phyloP scores from a whole-genome alignment of 1,284 basidiomycete genomes.

The Apiotrichum montevideense region DNA sequence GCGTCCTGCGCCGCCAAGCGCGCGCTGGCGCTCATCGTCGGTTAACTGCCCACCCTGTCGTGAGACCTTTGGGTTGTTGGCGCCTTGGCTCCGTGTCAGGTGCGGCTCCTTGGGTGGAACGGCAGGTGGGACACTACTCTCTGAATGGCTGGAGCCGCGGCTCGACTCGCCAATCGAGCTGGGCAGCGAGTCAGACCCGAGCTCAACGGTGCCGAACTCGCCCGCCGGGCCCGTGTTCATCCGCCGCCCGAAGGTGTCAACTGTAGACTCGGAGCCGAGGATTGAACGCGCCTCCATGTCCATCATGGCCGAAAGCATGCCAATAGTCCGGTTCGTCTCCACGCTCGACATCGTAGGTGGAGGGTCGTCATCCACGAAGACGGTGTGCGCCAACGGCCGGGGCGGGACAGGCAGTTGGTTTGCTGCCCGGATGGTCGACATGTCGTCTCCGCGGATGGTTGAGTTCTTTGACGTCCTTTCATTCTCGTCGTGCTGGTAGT shows the following conservation, averaged over 20 bases:
- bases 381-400: background rate
- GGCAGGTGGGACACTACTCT: too few species aligned
- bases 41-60: background rate
- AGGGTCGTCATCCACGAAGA: background rate
- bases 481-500: background rate
- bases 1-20: background rate
- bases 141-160: background rate
- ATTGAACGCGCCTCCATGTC: background rate
- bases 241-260: background rate
- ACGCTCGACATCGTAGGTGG: background rate
- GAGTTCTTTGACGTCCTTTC: background rate
- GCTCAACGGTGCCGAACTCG: background rate
- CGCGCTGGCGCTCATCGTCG: background rate
- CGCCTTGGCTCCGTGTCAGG: too few species aligned
- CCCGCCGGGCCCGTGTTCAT: background rate
- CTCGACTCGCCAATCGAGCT: too few species aligned
- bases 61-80: too few species aligned
- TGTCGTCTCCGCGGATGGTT: too few species aligned
- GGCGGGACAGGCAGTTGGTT: background rate
- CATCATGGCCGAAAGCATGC: background rate
- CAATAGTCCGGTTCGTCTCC: background rate
- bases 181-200: too few species aligned
- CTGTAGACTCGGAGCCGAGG: background rate
- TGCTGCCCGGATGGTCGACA: too few species aligned
- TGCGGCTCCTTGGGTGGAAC: too few species aligned